A percentile compares a stretch with the other conserved stretches of the same genome.
Conservation (phyloP, 371 early-diverging fungal species). For the Mucor saturninus region DNA sequence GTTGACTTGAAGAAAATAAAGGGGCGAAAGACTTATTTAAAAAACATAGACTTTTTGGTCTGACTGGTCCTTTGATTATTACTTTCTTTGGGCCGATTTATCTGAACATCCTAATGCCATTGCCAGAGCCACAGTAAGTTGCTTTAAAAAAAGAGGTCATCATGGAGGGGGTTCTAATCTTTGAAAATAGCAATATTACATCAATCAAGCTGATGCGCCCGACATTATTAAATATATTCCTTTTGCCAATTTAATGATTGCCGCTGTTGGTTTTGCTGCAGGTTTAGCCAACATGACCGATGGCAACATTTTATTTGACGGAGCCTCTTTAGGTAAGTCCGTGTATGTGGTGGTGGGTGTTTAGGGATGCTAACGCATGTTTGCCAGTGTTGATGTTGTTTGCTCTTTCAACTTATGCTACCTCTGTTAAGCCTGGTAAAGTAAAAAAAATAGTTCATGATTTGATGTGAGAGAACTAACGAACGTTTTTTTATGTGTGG, state of each 20-base stretch:
- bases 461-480: no score
- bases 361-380: neutral
- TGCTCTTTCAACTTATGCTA: slow-evolving; percentile 50
- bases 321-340: slow-evolving; percentile 49
- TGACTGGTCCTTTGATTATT: slow-evolving; percentile 57
- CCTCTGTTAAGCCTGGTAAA: slow-evolving; percentile 53
- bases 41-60: slow-evolving; percentile 48
- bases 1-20: slow-evolving; percentile 1
- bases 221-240: slow-evolving; percentile 54
- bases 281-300: slow-evolving; percentile 55
- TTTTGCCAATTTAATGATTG: slow-evolving; percentile 49
- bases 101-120: slow-evolving; percentile 48
- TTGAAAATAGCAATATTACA: slow-evolving; percentile 48
- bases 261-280: slow-evolving; percentile 50
- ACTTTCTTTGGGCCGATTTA: slow-evolving; percentile 52
- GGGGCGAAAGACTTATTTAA: neutral
- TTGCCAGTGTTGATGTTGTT: slow-evolving; percentile 47
- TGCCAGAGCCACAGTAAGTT: slow-evolving; percentile 46
- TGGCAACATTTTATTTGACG: slow-evolving; percentile 53
- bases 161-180: no score
- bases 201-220: slow-evolving; percentile 43
- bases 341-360: no score
- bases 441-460: neutral
- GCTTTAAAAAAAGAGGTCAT: neutral
- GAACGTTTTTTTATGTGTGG: neutral